Base-by-base conservation (phyloP, 2,329 filamentous ascomycete species). In the Calonectria pseudoturangicola region DNA sequence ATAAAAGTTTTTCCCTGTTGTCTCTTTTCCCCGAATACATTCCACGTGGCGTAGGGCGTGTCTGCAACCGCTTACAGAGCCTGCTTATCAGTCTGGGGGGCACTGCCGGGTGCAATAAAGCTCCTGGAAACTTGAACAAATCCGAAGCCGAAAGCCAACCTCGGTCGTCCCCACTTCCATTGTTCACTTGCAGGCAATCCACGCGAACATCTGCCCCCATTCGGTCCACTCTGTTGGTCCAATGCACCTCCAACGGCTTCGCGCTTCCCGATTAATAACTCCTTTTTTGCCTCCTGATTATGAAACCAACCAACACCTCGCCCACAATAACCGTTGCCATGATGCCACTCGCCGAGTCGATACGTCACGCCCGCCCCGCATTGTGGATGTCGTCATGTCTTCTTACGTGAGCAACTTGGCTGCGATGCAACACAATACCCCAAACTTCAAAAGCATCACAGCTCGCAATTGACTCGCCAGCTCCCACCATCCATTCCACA, bases 381-480 rank as follows among this genome's bases (percentile, higher is more conserved):
- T 60, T 72, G 56, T 28, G 25, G 39, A 73, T 74, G 73, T 74
- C 73, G 73, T 74, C 73, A 74, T 73, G 54, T 36, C 13, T 18
- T 51, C 73, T 72, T 72, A 74, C 72, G 66, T 74, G 69, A 72
- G 68, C 72, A 51, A 27, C 54, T 10, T 15, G 28, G 25, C 58
- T 63, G n/a, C n/a, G 47, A 39, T 58, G 41, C 56, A 43, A 60
- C 54, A 28, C 51, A 47, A 63, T 39, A 27, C 54, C 45, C 54
- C 51, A 36, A 48, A 48, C 39, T 47, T 64, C 50, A 66, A 66
- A 66, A 60, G 36, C 50, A 72, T 30, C 66, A 66, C 33, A 33
- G 39, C 30, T 54, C 39, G 21, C 39, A 48, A 48, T 58, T 50
- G 36, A 45, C 45, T 60, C 18, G 13, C 41, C 33, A 65, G 60